Conservation (phyloP, 306 rosid genomes). For the Dryas drummondii region DNA sequence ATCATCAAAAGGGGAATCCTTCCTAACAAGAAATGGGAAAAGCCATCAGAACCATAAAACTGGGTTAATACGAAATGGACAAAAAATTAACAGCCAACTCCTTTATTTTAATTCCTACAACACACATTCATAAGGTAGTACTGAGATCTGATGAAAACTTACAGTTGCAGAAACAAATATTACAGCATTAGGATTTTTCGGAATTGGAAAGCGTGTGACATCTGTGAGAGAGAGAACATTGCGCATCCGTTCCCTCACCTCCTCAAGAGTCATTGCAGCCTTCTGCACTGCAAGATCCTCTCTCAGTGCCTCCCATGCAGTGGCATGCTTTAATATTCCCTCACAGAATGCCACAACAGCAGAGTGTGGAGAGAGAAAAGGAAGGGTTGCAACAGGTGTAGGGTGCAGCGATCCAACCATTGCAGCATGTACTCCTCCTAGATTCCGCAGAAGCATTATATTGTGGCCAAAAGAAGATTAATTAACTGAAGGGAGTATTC, state of each 20-base stretch:
- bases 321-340: conserved; percentile 89
- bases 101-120: not conserved
- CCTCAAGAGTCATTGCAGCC: conserved; percentile 84
- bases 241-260: conserved; percentile 88
- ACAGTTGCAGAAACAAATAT: conserved; percentile 95
- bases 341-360: conserved; percentile 99
- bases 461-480: conserved; percentile 19
- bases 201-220: conserved; percentile 97
- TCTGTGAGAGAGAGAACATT: conserved; percentile 91
- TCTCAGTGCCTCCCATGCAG: conserved; percentile 96
- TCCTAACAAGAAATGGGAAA: not conserved
- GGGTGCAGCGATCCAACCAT: conserved; percentile 99
- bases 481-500: conserved; percentile 20
- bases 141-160: conserved; percentile 45
- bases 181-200: conserved; percentile 77
- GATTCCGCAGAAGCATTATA: conserved; percentile 29
- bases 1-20: not conserved
- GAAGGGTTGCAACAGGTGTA: conserved; percentile 87
- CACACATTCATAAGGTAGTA: conserved; percentile 22
- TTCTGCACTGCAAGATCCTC: conserved; percentile 69
- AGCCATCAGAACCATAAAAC: not conserved
- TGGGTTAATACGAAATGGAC: not conserved
- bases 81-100: not conserved
- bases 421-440: conserved; percentile 99
- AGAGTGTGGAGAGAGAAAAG: conserved; percentile 95